Percentiles rank a stretch among this genome's conserved stretches.
These are phyloP conservation scores for Boletus vinaceobasis DNA, from an alignment of 768 basidiomycete genomes.

Conservation along the genomic window DNA sequence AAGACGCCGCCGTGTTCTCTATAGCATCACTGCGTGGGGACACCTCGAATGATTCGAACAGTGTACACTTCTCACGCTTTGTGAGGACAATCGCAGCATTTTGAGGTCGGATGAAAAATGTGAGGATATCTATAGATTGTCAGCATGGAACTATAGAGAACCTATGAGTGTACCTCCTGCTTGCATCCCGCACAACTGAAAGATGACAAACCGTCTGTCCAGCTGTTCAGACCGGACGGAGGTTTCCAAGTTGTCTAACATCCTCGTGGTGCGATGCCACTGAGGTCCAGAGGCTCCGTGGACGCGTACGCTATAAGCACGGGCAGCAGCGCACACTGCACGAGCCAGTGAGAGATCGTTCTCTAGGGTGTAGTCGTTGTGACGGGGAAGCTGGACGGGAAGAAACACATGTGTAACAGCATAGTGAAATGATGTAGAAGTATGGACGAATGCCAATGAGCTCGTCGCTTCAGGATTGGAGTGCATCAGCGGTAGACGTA, in stretches of 20 bases:
- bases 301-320: too few relatives aligned
- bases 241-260: neutral
- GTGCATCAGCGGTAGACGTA: too few relatives aligned
- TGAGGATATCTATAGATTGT: conserved; percentile 30
- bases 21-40: conserved; percentile 31
- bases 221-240: neutral
- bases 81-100: conserved; percentile 43
- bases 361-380: too few relatives aligned
- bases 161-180: neutral
- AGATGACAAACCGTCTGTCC: neutral
- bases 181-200: neutral
- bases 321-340: too few relatives aligned
- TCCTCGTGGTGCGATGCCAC: neutral
- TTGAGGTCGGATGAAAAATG: conserved; percentile 38
- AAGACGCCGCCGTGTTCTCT: conserved; percentile 25
- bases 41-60: conserved; percentile 5
- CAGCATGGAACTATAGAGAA: neutral
- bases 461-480: too few relatives aligned
- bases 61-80: conserved; percentile 16
- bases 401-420: too few relatives aligned
- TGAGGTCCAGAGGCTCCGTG: too few relatives aligned
- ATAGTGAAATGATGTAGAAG: too few relatives aligned
- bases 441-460: too few relatives aligned
- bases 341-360: too few relatives aligned
- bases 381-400: too few relatives aligned